Conservation (phyloP, 768 basidiomycete genomes). For the Suillus clintonianus region DNA sequence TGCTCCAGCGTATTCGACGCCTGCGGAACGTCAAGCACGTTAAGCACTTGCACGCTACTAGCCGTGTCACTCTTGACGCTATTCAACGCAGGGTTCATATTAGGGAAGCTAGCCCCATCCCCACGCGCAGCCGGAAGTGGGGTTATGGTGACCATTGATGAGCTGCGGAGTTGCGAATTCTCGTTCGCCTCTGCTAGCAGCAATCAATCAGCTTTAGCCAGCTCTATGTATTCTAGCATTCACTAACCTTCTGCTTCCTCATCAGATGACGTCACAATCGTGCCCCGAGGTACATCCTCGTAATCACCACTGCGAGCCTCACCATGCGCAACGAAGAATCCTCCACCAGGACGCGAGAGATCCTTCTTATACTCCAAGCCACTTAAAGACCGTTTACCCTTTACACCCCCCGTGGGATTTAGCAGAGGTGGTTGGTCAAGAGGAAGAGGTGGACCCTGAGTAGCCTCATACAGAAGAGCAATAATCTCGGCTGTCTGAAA, state of each 20-base stretch:
- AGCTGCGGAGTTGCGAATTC: conserved; percentile 17
- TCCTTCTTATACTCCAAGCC: conserved; percentile 78
- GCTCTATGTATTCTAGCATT: conserved; percentile 15
- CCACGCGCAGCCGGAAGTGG: conserved; percentile 39
- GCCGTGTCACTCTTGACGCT: conserved; percentile 33
- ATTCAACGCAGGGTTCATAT: conserved; percentile 81
- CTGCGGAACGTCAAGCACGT: conserved; percentile 65
- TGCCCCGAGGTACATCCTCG: conserved; percentile 56
- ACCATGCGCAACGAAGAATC: conserved; percentile 73
- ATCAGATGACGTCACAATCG: conserved; percentile 51
- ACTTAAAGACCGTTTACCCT: conserved; percentile 50
- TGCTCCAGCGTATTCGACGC: conserved; percentile 59
- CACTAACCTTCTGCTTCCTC: conserved; percentile 54
- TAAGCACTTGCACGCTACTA: conserved; percentile 74
- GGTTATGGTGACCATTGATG: conserved; percentile 59
- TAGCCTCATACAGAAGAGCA: conserved; percentile 87
- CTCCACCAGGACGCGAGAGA: conserved; percentile 79
- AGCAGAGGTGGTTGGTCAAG: conserved; percentile 61
- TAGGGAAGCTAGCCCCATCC: conserved; percentile 40
- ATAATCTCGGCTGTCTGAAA: conserved; percentile 91
- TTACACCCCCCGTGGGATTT: conserved; percentile 79
- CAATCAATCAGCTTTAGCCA: conserved; percentile 1
- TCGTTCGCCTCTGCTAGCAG: conserved; percentile 17
- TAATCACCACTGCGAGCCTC: conserved; percentile 48
- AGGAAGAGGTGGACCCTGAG: conserved; percentile 67